A percentile compares a stretch with the other conserved stretches of the same genome.
Conservation (phyloP, 2,329 filamentous ascomycete species). For the Coniochaeta pulveracea region DNA sequence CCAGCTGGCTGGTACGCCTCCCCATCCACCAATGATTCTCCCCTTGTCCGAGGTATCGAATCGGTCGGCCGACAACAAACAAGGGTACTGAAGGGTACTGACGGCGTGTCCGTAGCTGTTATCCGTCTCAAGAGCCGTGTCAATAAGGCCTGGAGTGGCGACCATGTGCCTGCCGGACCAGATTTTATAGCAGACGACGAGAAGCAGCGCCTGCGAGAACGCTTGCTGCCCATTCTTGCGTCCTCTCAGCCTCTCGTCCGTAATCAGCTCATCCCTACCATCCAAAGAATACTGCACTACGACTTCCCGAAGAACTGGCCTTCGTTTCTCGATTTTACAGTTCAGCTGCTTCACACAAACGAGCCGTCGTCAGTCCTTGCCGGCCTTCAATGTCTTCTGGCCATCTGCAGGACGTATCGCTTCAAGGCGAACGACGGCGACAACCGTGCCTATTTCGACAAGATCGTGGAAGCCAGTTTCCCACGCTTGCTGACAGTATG, state of each 20-base stretch:
- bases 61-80: slow-evolving; percentile 9
- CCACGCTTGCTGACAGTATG: slow-evolving; percentile 79
- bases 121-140: slow-evolving; percentile 98
- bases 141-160: slow-evolving; percentile 78
- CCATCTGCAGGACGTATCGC: slow-evolving; percentile 89
- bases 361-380: slow-evolving; percentile 82
- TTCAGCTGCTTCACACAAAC: slow-evolving; percentile 78
- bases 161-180: slow-evolving; percentile 62
- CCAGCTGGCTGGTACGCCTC: slow-evolving; percentile 70
- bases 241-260: slow-evolving; percentile 70
- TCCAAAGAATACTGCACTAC: slow-evolving; percentile 91
- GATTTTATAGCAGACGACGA: slow-evolving; percentile 77
- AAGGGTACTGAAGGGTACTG: slow-evolving; percentile 5
- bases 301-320: slow-evolving; percentile 96
- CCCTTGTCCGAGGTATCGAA: not conserved
- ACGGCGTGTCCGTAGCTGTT: slow-evolving; percentile 53
- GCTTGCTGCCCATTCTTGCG: slow-evolving; percentile 81
- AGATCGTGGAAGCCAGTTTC: slow-evolving; percentile 86
- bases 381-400: slow-evolving; percentile 84
- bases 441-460: slow-evolving; percentile 75
- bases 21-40: slow-evolving; percentile 2
- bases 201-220: slow-evolving; percentile 76
- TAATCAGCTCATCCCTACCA: slow-evolving; percentile 83
- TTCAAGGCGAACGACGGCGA: slow-evolving; percentile 78
- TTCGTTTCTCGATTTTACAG: slow-evolving; percentile 82